Conservation (phyloP, 2,329 filamentous ascomycete genomes). For the Pleomassaria siparia region DNA sequence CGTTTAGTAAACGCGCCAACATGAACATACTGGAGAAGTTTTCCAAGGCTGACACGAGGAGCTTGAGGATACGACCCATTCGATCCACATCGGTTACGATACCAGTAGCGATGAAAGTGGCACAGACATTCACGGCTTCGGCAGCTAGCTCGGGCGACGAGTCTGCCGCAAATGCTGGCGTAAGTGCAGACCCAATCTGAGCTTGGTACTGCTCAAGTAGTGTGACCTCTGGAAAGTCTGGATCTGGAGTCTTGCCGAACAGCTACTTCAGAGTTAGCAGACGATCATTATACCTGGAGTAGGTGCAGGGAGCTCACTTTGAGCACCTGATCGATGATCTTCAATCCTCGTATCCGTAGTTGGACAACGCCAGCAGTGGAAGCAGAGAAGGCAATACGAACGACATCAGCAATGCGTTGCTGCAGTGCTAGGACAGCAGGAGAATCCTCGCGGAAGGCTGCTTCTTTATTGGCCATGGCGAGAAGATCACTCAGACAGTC, state of each 20-base stretch:
- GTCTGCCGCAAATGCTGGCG: constrained; percentile 91
- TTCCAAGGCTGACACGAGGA: constrained; percentile 85
- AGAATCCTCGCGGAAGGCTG: constrained; percentile 76
- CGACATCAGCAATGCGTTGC: constrained; percentile 82
- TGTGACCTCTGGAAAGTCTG: constrained; percentile 96
- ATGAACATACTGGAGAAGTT: constrained; percentile 71
- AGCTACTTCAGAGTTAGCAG: constrained; percentile 52
- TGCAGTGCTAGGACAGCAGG: constrained; percentile 78
- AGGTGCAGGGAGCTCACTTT: constrained; percentile 60
- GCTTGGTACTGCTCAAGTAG: constrained; percentile 97
- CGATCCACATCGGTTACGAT: constrained; percentile 96
- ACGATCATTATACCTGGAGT: background rate
- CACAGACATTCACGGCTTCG: constrained; percentile 95
- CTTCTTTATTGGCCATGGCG: constrained; percentile 73
- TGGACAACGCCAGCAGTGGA: constrained; percentile 92
- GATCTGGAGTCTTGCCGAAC: constrained; percentile 93
- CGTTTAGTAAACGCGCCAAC: background rate
- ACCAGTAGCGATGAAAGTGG: constrained; percentile 94
- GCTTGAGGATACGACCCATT: constrained; percentile 98
- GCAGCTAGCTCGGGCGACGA: constrained; percentile 95
- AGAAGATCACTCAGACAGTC: constrained; percentile 84
- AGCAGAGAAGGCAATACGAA: constrained; percentile 95
- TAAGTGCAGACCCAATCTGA: constrained; percentile 94
- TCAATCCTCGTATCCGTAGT: constrained; percentile 84
- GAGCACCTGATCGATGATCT: constrained; percentile 89